Conservation (phyloP, 108 stramenopile species). For the Fragilaria radians region DNA sequence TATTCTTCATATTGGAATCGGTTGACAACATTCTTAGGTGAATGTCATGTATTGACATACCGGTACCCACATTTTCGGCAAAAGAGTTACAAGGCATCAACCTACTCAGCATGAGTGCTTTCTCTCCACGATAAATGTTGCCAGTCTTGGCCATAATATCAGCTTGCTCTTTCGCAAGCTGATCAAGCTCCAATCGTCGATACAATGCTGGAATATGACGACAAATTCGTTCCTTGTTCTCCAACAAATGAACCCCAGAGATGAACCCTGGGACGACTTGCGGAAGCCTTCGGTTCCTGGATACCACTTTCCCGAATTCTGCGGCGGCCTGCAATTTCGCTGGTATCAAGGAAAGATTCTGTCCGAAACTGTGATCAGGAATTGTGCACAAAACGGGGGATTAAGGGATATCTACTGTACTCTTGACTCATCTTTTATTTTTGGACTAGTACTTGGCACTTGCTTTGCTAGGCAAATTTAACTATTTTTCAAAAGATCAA, state of each 20-base stretch:
- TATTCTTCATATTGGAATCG: slow-evolving; percentile 25
- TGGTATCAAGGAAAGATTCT: too few species aligned
- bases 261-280: background rate
- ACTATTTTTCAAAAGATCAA: too few species aligned
- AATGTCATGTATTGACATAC: slow-evolving; percentile 16
- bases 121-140: slow-evolving; percentile 13
- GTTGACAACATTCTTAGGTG: slow-evolving; percentile 23
- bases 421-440: too few species aligned
- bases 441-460: too few species aligned
- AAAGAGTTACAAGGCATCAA: background rate
- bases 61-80: slow-evolving; percentile 27
- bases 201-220: slow-evolving; percentile 16
- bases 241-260: slow-evolving; percentile 30
- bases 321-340: background rate
- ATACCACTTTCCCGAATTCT: background rate
- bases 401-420: too few species aligned
- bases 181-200: slow-evolving; percentile 20
- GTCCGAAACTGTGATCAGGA: too few species aligned
- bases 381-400: too few species aligned
- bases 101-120: slow-evolving; percentile 1
- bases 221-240: slow-evolving; percentile 24
- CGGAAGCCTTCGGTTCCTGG: background rate
- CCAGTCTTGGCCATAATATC: slow-evolving; percentile 19
- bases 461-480: too few species aligned
- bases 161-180: slow-evolving; percentile 25